Evolutionary conservation across 768 basidiomycete genomes (phyloP), one percentile per base, ranked within the genome.

Genomic region (Neoboletus magnificus): DNA sequence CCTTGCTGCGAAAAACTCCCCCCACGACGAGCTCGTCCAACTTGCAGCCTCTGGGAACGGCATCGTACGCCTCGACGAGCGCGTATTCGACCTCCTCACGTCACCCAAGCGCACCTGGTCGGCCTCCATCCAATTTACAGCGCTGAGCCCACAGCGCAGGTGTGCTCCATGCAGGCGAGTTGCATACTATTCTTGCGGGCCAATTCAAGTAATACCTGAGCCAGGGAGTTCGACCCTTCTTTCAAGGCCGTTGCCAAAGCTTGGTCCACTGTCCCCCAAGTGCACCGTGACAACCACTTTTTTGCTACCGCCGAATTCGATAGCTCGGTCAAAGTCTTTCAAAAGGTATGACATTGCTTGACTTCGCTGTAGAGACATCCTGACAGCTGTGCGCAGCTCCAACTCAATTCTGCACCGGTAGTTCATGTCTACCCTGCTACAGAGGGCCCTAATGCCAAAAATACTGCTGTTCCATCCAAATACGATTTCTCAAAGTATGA

Each of bases 81-180:
- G 77, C 29, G 77, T 81, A 3, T 99, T 85, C 72, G 89, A 94
- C 66, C 76, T 94, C 53, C 74, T 98, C 61, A 86, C 86, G 3
- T 72, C 81, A 6, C 80, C 87, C 10, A 79, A 85, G 57, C 86
- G 97, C 58, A 84, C 87, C 61, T 99, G 95, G 87, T 89, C 89
- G 2, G 85, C 86, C n/a, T 78, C 87, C 5, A 77, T 99, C 50
- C 86, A 93, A 13, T 81, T 98, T 69, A 99, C 97, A 1, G 97
- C 97, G 0, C 71, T 97, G 58, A 87, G 86, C 62, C 74, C 82
- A 11, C 80, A 85, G 59, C 85, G 91, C 66, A 89, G 86, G 71
- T 99, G 97, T 71, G 71, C 69, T n/a, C 96, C 95, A 44, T 99
- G 97, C 89, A 88, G 78, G 95, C 92, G 63, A 73, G 91, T 80